Evolutionary conservation across 2,329 filamentous ascomycete species (phyloP).

Genomic region (Neonectria magnoliae): DNA sequence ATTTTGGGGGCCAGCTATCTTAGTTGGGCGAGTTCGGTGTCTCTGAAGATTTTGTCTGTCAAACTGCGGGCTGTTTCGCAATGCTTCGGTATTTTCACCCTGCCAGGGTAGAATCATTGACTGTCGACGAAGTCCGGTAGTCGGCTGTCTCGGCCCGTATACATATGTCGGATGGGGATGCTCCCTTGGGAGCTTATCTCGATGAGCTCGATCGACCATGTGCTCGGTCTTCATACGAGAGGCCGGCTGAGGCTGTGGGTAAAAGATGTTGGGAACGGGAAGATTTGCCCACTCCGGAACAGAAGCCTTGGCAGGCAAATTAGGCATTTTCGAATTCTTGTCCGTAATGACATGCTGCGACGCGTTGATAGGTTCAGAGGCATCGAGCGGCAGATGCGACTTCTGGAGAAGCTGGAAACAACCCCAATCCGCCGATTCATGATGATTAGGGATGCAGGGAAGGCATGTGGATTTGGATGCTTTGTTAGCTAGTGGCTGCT

Average conservation of each 20-base stretch:
- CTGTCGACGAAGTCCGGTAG: conserved; percentile 20
- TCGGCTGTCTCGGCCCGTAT: conserved; percentile 1
- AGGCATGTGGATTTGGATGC: conserved; percentile 33
- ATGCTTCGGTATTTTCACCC: background rate
- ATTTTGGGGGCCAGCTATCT: background rate
- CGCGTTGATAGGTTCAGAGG: conserved; percentile 1
- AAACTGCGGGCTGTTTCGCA: background rate
- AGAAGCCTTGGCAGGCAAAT: conserved; percentile 16
- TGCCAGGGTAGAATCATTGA: conserved; percentile 18
- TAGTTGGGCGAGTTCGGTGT: background rate
- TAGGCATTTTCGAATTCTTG: conserved; percentile 26
- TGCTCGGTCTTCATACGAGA: background rate
- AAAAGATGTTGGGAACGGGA: conserved; percentile 2
- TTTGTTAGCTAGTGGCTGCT: conserved; percentile 23
- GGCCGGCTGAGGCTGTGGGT: background rate
- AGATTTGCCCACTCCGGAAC: conserved; percentile 28
- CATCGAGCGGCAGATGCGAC: conserved; percentile 15
- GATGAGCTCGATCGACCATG: background rate
- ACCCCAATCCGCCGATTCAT: conserved; percentile 33
- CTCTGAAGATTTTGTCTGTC: background rate
- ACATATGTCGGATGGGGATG: background rate
- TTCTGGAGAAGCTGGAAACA: conserved; percentile 35
- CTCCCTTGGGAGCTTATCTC: background rate
- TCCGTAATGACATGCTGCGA: conserved; percentile 10
- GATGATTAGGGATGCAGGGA: conserved; percentile 43